A percentile compares a stretch with the other conserved stretches of the same genome.
phyloP scores from a whole-genome alignment of 805 yeast species.

The Ogataea henricii region DNA sequence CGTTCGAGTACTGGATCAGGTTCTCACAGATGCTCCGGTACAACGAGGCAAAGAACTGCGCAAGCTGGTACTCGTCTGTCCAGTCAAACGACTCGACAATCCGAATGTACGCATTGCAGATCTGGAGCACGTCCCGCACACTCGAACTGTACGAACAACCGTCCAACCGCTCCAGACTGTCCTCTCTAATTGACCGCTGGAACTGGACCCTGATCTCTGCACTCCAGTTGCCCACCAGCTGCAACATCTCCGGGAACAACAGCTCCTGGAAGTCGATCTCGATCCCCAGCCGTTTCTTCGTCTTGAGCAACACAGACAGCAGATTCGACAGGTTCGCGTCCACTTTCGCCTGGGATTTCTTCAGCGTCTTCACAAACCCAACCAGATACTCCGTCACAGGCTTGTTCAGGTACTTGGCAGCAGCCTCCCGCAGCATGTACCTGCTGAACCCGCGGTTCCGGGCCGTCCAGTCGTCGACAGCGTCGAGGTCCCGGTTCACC shows the following conservation, averaged over 20 bases:
- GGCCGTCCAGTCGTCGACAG: conserved; percentile 29
- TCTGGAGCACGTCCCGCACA: conserved; percentile 29
- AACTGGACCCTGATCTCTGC: conserved; percentile 33
- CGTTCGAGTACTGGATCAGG: conserved; percentile 50
- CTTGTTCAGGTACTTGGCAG: conserved; percentile 19
- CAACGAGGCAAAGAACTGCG: conserved; percentile 60
- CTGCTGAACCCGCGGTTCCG: conserved; percentile 25
- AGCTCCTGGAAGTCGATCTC: conserved; percentile 28
- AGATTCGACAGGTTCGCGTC: conserved; percentile 16
- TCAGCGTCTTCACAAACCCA: conserved; percentile 18
- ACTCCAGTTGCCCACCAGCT: conserved; percentile 29
- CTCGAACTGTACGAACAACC: conserved; percentile 34
- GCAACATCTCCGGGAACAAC: conserved; percentile 26
- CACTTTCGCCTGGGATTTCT: conserved; percentile 3
- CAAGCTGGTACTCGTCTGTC: conserved; percentile 63
- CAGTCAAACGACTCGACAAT: conserved; percentile 65
- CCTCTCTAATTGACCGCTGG: conserved; percentile 56
- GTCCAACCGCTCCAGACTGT: conserved; percentile 47
- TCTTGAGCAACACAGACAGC: conserved; percentile 12
- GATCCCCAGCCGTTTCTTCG: conserved; percentile 22
- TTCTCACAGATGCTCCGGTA: conserved; percentile 66
- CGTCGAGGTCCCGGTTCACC: conserved; percentile 26
- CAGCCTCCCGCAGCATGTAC: conserved; percentile 22
- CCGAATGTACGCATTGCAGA: conserved; percentile 39
- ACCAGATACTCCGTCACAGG: conserved; percentile 25